Conservation (phyloP, 2,329 filamentous ascomycete species). For the Dendrostoma leiphaemia region DNA sequence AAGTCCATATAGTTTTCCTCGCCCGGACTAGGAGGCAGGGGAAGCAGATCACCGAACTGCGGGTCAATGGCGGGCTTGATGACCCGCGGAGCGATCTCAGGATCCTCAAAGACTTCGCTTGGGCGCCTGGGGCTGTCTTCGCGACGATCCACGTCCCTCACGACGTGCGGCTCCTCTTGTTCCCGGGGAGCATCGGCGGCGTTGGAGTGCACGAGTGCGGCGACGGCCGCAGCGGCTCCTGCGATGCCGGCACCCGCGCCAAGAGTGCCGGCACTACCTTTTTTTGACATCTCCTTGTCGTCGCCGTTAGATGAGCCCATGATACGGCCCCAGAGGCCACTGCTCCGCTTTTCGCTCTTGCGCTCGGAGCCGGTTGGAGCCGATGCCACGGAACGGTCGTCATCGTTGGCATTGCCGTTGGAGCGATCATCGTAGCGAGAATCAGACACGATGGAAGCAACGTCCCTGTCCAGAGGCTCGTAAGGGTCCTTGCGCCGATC, state of each 20-base stretch:
- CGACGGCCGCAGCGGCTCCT: conserved; percentile 41
- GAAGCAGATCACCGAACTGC: conserved; percentile 62
- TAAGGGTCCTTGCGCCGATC: conserved; percentile 29
- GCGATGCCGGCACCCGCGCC: conserved; percentile 66
- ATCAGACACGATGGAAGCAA: conserved; percentile 49
- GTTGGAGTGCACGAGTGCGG: conserved; percentile 39
- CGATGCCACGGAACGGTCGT: conserved; percentile 47
- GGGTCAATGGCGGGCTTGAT: conserved; percentile 67
- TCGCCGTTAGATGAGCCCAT: conserved; percentile 37
- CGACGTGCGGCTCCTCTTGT: conserved; percentile 22
- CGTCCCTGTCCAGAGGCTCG: conserved; percentile 41
- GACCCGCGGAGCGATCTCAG: conserved; percentile 55
- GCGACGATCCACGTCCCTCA: conserved; percentile 7
- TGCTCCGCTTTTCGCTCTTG: conserved; percentile 37
- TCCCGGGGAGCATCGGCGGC: conserved; percentile 44
- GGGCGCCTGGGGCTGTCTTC: conserved; percentile 23
- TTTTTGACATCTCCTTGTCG: conserved; percentile 35
- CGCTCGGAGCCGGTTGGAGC: conserved; percentile 33
- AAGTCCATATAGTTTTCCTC: conserved; percentile 39
- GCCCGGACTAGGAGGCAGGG: conserved; percentile 58
- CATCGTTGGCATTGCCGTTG: conserved; percentile 40
- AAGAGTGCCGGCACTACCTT: conserved; percentile 69
- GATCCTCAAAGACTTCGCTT: conserved; percentile 37
- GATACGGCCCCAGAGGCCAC: conserved; percentile 49
- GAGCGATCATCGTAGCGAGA: conserved; percentile 31